Evolutionary conservation across 305 asterid genomes (phyloP).

Genomic region (Solanum hybrid): DNA sequence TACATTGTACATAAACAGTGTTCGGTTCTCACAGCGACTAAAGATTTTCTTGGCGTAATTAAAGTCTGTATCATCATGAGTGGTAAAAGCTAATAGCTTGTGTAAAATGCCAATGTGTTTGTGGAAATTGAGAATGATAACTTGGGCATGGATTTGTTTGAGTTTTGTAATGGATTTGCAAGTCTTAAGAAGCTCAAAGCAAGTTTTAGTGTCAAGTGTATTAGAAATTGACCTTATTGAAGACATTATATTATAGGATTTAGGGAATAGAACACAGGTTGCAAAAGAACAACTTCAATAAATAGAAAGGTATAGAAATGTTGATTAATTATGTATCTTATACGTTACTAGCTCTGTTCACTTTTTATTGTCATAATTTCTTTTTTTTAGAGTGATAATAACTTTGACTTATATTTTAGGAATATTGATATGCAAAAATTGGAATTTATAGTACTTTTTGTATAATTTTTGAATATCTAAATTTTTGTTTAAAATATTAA

Average conservation of each 20-base stretch:
- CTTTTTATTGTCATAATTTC: not conserved
- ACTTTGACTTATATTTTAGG: not conserved
- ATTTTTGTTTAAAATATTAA: too few species aligned
- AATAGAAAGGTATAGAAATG: not conserved
- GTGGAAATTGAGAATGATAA: conserved; percentile 49
- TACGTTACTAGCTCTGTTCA: rapidly evolving
- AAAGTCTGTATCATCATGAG: conserved; percentile 22
- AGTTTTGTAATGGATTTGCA: conserved; percentile 54
- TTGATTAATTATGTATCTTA: not conserved
- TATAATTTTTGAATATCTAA: too few species aligned
- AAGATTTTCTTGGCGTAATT: conserved; percentile 47
- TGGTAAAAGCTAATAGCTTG: conserved; percentile 51
- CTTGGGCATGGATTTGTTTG: conserved; percentile 60
- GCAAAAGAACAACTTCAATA: not conserved
- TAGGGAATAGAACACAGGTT: not conserved
- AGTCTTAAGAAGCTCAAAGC: conserved; percentile 46
- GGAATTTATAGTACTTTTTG: not conserved
- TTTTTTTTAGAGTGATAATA: not conserved
- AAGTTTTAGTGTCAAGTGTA: conserved; percentile 20
- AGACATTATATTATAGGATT: not conserved
- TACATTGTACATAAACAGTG: conserved; percentile 57
- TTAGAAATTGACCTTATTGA: not conserved
- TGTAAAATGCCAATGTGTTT: conserved; percentile 48
- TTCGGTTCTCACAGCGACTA: conserved; percentile 31
- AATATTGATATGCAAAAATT: not conserved